A percentile compares a stretch with the other conserved stretches of the same genome.
phyloP scores from a whole-genome alignment of 331 rosid species.

The Pyrus hybrid region DNA sequence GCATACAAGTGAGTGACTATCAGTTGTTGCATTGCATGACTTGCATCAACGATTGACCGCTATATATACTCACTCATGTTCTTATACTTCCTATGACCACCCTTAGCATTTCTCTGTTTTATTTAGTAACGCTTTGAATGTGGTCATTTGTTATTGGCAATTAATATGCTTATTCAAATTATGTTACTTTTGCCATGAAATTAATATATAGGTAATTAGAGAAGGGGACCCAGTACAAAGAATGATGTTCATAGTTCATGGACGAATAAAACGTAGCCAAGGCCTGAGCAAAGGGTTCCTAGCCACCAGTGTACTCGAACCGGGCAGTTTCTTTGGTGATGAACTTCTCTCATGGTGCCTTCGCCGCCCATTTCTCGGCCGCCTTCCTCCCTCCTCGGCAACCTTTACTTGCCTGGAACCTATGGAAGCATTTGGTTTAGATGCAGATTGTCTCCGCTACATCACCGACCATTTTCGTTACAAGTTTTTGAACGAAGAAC shows the following conservation, averaged over 20 bases:
- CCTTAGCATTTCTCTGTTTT: not conserved
- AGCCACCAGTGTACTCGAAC: conserved; percentile 64
- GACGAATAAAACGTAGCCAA: conserved; percentile 54
- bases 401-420: conserved; percentile 59
- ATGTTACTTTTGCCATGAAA: not conserved
- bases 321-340: conserved; percentile 77
- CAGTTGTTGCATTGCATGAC: no score
- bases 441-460: conserved; percentile 53
- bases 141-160: no score
- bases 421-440: conserved; percentile 64
- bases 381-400: conserved; percentile 84
- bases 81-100: no score
- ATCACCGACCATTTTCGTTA: conserved; percentile 74
- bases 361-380: conserved; percentile 53
- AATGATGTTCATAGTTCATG: conserved; percentile 76
- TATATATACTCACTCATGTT: no score
- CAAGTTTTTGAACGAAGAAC: conserved; percentile 64
- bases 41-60: no score
- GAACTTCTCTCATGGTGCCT: conserved; percentile 92
- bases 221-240: conserved; percentile 91
- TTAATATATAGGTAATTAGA: conserved; percentile 51
- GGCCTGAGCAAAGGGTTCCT: conserved; percentile 71
- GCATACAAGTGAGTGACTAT: no score
- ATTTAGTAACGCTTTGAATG: not conserved
- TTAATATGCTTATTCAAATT: not conserved